Conservation (phyloP, 495 filamentous ascomycete genomes). For the Xylaria acuta region DNA sequence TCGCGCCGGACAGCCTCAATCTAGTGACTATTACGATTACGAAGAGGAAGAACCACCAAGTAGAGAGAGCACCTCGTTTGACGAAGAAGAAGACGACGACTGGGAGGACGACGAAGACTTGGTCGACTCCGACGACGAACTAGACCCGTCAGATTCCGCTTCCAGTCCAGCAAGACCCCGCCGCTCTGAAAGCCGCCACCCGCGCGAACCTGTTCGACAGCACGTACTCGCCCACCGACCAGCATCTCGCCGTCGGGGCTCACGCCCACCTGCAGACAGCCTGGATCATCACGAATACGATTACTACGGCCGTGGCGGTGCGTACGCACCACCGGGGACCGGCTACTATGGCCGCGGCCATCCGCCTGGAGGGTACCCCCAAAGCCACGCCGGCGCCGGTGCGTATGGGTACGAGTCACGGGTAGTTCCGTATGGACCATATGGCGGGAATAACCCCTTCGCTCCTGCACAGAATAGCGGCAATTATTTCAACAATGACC, state of each 20-base stretch:
- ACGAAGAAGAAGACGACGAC: conserved; percentile 49
- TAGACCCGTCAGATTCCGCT: conserved; percentile 85
- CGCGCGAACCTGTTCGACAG: conserved; percentile 46
- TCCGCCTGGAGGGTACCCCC: conserved; percentile 41
- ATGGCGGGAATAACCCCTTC: conserved; percentile 53
- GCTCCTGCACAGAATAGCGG: conserved; percentile 43
- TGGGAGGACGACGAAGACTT: conserved; percentile 59
- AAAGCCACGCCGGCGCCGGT: conserved; percentile 47
- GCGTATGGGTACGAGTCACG: conserved; percentile 41
- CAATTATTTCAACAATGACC: conserved; percentile 47
- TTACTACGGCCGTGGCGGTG: conserved; percentile 41
- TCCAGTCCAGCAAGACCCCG: conserved; percentile 59
- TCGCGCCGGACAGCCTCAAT: conserved; percentile 17
- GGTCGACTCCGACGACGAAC: conserved; percentile 61
- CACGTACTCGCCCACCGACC: conserved; percentile 48
- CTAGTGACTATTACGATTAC: conserved; percentile 40
- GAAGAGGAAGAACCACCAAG: conserved; percentile 23
- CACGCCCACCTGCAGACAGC: conserved; percentile 53
- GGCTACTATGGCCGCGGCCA: conserved; percentile 45
- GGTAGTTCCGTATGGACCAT: conserved; percentile 54
- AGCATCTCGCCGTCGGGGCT: conserved; percentile 43
- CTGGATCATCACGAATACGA: conserved; percentile 55
- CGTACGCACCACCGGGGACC: conserved; percentile 40
- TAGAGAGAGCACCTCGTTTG: conserved; percentile 31
- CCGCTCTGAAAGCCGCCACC: conserved; percentile 34